phyloP scores from a whole-genome alignment of 108 stramenopile genomes.

The Bacterosira constricta region DNA sequence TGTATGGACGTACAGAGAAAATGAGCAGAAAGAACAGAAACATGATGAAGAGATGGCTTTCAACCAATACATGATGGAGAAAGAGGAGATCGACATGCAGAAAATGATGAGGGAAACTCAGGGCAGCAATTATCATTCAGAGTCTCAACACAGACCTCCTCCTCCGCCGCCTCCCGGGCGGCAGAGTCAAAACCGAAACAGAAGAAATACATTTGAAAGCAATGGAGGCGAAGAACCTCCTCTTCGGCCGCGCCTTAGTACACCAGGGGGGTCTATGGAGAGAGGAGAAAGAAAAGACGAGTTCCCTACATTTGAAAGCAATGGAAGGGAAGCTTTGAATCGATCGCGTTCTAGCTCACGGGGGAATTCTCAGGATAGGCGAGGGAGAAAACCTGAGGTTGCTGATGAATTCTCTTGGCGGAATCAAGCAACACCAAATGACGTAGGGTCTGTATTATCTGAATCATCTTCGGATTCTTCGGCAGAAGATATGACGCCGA shows the following conservation, averaged over 20 bases:
- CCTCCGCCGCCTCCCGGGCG: neutral
- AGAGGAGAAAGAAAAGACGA: too few relatives aligned
- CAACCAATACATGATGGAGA: constrained; percentile 17
- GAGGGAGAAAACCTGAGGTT: too few relatives aligned
- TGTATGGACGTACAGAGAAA: neutral
- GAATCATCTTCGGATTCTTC: neutral
- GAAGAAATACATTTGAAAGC: neutral
- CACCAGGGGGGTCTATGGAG: too few relatives aligned
- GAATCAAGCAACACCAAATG: neutral
- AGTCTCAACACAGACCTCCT: neutral
- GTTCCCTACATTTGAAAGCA: neutral
- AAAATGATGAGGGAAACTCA: neutral
- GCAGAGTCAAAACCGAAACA: neutral
- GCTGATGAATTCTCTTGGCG: neutral
- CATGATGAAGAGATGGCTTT: constrained; percentile 25
- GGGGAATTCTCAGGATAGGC: neutral
- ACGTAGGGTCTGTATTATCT: neutral
- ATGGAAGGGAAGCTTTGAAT: neutral
- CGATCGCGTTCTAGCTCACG: neutral
- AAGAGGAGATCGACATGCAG: neutral
- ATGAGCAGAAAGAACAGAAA: neutral
- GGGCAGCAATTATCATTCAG: neutral
- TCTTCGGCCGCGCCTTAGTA: too few relatives aligned
- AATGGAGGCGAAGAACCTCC: neutral
- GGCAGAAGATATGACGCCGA: neutral